phyloP scores from a whole-genome alignment of 768 basidiomycete species.

The Amanita muscaria region DNA sequence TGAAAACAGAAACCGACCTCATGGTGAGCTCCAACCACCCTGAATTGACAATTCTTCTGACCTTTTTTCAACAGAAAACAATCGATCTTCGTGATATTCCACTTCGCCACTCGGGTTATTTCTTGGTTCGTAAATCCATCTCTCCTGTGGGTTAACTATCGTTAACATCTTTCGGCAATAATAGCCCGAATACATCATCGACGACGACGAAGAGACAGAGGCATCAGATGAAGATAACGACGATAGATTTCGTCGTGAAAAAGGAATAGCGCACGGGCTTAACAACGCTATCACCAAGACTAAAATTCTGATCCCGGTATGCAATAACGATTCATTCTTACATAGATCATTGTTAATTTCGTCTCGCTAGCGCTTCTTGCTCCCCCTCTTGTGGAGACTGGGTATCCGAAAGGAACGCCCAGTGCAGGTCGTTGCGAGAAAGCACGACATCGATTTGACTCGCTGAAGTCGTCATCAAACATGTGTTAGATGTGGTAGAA shows the following conservation, averaged over 20 bases:
- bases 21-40: not conserved
- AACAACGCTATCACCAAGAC: not conserved
- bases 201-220: not conserved
- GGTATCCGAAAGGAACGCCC: not conserved
- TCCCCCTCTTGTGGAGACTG: not conserved
- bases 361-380: not conserved
- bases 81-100: not conserved
- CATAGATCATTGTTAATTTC: not conserved
- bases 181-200: not conserved
- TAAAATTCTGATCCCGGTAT: slow-evolving; percentile 1
- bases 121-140: not conserved
- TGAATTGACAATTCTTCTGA: not conserved
- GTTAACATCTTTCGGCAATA: not conserved
- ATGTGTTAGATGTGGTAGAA: not conserved
- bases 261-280: not conserved
- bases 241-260: slow-evolving; percentile 1
- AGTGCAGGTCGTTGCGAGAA: not conserved
- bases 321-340: not conserved
- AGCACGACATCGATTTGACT: not conserved
- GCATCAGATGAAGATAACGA: slow-evolving; percentile 4
- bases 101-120: not conserved
- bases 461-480: not conserved
- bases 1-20: not conserved
- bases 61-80: slow-evolving; percentile 1
- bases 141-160: too few species aligned